Conservation (phyloP, 2,329 filamentous ascomycete genomes). For the Trichoderma sp. region DNA sequence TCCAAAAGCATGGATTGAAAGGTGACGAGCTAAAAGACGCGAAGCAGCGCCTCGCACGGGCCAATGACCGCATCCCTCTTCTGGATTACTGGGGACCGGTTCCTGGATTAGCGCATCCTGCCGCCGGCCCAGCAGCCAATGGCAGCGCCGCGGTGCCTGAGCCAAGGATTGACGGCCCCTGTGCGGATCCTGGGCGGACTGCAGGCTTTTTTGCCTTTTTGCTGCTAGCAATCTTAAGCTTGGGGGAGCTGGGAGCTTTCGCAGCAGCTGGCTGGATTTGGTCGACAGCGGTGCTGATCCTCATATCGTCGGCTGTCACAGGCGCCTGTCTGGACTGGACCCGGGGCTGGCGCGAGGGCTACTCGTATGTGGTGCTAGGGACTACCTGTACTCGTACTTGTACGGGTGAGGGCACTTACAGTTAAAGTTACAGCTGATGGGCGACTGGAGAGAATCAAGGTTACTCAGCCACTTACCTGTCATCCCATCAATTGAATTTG, state of each 20-base stretch:
- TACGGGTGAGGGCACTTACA: background rate
- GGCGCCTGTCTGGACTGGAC: background rate
- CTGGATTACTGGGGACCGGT: constrained; percentile 22
- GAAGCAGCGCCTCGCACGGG: constrained; percentile 7
- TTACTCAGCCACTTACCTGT: background rate
- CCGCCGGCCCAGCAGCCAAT: constrained; percentile 25
- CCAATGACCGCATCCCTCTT: constrained; percentile 10
- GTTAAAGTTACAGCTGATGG: background rate
- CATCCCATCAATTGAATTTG: background rate
- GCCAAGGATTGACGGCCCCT: constrained; percentile 21
- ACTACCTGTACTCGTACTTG: background rate
- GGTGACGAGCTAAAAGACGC: background rate
- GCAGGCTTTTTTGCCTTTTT: background rate
- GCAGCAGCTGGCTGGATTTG: background rate
- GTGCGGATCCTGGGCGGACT: constrained; percentile 20
- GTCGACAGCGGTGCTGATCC: constrained; percentile 7
- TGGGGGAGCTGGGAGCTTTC: background rate
- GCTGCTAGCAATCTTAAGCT: background rate
- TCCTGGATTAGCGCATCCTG: constrained; percentile 30
- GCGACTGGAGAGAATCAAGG: background rate
- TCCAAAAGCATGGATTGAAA: background rate
- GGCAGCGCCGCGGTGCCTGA: constrained; percentile 26
- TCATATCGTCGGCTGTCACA: background rate
- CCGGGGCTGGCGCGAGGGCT: background rate
- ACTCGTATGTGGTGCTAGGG: background rate